Evolutionary conservation across 805 yeast genomes (phyloP).

Genomic region (Starmera dryadoides): DNA sequence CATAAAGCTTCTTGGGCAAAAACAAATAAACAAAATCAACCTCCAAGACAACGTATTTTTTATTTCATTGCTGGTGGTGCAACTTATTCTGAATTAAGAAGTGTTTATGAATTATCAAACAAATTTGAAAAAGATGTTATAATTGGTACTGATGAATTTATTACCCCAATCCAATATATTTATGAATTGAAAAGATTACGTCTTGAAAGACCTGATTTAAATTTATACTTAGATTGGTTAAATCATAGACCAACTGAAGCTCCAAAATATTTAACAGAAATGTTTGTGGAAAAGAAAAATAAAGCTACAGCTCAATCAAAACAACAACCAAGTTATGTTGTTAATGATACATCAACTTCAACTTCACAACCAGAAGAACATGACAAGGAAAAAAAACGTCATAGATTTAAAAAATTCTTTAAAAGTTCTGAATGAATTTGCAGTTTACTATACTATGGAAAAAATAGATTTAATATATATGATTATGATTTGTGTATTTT

Average conservation of each 20-base stretch:
- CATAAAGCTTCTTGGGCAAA: constrained; percentile 77
- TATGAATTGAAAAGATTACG: constrained; percentile 30
- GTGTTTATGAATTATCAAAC: constrained; percentile 62
- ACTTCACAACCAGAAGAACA: constrained; percentile 5
- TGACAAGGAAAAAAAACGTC: constrained; percentile 36
- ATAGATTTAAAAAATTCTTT: constrained; percentile 40
- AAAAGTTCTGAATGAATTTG: constrained; percentile 10
- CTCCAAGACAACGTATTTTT: constrained; percentile 60
- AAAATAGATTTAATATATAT: too few relatives aligned
- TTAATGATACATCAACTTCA: constrained; percentile 5
- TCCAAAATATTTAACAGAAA: constrained; percentile 37
- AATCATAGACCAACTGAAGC: constrained; percentile 27
- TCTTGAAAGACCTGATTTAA: constrained; percentile 31
- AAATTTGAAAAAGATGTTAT: constrained; percentile 64
- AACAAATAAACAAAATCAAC: constrained; percentile 24
- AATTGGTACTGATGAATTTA: constrained; percentile 72
- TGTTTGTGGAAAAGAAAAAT: constrained; percentile 8
- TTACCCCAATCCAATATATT: constrained; percentile 42
- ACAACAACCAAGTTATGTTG: constrained; percentile 5
- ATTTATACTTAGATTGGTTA: constrained; percentile 30
- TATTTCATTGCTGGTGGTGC: constrained; percentile 87
- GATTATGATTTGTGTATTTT: too few relatives aligned
- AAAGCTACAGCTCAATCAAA: constrained; percentile 14
- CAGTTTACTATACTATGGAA: constrained; percentile 5
- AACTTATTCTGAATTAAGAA: constrained; percentile 74